Base-by-base conservation (phyloP, 495 filamentous ascomycete genomes). In the Talaromyces ruber region DNA sequence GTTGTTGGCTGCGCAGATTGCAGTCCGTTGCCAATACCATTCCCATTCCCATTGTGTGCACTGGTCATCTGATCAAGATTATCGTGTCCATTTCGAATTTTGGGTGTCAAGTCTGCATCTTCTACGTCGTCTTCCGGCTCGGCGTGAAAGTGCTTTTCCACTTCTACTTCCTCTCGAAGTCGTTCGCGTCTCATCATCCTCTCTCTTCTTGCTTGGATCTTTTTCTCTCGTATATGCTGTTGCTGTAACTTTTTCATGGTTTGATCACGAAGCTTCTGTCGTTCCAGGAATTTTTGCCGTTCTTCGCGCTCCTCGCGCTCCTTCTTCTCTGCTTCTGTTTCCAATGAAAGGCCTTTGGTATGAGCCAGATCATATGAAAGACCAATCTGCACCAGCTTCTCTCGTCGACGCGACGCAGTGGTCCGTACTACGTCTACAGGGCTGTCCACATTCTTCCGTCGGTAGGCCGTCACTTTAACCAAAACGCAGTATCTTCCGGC, bases 351-450 rank as follows among this genome's bases (percentile, higher is more conserved):
- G 18, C 87, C 88, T 70, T 92, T 93, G 37, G 85, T 86, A 67
- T 95, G 90, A 4, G 92, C 91, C 9, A 93, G 73, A 67, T 97
- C 93, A 62, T 96, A 95, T 4, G 87, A 86, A 28, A 88, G 81
- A 4, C 90, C 92, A 22, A 93, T 86, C 61, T 89, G 86, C 2
- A 92, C 82, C 2, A 97, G 79, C 71, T 97, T 97, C 53, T 93
- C 90, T 28, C 91, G 86, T 25, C 84, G 80, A 1, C 70, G 69
- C 43, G 81, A 78, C 25, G 86, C 88, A 59, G 86, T 81, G 3
- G 79, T 74, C 28, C 82, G 81, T 7, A 95, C 83, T 5, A 86
- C 84, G 1, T 91, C 82, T 65, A 93, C 88, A 14, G 88, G 82
- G 2, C 84, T 82, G 18, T 80, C 68, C 1, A 71, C 68, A 6